A percentile compares a stretch with the other conserved stretches of the same genome.
Evolutionary conservation across 2,329 filamentous ascomycete species (phyloP).

Genomic region (Alternaria arborescens): DNA sequence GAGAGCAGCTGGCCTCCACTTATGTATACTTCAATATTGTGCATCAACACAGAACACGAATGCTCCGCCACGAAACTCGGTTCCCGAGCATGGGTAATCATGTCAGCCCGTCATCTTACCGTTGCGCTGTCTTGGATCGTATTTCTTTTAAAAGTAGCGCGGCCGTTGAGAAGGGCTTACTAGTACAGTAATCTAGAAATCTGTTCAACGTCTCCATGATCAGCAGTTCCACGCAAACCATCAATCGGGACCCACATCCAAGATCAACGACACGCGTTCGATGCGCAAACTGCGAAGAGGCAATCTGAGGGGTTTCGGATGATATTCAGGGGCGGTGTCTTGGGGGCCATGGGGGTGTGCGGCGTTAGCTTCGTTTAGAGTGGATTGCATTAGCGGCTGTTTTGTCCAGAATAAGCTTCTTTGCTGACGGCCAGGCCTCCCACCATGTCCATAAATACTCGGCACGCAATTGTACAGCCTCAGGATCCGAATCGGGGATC

Average conservation of each 20-base stretch:
- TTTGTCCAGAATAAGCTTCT: constrained; percentile 11
- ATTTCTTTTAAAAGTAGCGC: not conserved
- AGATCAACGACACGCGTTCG: constrained; percentile 16
- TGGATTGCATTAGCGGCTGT: constrained; percentile 13
- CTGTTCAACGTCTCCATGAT: constrained; percentile 4
- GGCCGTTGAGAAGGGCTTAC: not conserved
- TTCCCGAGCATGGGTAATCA: constrained; percentile 1
- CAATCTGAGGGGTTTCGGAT: not conserved
- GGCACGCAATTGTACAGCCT: not conserved
- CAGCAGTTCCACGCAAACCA: constrained; percentile 1
- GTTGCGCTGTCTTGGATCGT: not conserved
- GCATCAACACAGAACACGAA: constrained; percentile 3
- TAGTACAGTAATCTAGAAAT: not conserved
- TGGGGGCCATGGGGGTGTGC: not conserved
- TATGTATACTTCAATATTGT: constrained; percentile 1
- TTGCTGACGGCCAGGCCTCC: constrained; percentile 1
- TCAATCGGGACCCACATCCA: constrained; percentile 6
- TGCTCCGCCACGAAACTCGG: constrained; percentile 7
- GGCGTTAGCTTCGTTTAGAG: not conserved
- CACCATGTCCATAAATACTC: constrained; percentile 4
- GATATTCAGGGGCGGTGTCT: constrained; percentile 9
- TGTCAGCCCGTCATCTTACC: not conserved
- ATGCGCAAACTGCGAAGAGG: constrained; percentile 2
- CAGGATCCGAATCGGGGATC: not conserved
- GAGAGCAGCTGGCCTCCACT: not conserved